Base-by-base conservation (phyloP, 108 stramenopile species). In the Skeletonema marinoi region DNA sequence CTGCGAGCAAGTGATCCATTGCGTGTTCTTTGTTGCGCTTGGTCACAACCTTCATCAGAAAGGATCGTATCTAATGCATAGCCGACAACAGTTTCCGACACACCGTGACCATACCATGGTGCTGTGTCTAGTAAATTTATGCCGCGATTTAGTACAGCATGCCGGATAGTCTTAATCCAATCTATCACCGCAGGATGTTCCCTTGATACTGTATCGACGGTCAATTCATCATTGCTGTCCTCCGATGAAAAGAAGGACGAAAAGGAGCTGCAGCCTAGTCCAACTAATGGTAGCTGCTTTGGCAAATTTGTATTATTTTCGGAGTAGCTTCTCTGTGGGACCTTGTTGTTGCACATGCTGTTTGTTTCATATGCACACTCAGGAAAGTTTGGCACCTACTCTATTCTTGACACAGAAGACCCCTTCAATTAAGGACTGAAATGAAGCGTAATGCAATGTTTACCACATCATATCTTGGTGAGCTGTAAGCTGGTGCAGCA, bases 61-160 rank as follows among this genome's bases (percentile, higher is more conserved):
- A 82, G 59, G 7, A 88, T 62, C 3, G 78, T 77, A 32, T 90
- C 78, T 66, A 96, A 32, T 4, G 91, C 95, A 82, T 86, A 92
- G 11, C 95, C 95, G 36, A 96, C 60, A 14, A 93, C 89, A 3
- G 85, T 79, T 88, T 96, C 95, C 6, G 87, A 88, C 30, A 77
- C 86, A 29, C 94, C 94, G 78, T 95, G 94, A 9, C 93, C 93
- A 71, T 96, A 96, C 95, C 95, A 96, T 2, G 95, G 95, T 41
- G 95, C 95, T 3, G 95, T 96, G 77, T 96, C 95, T 3, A 96
- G 66, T 30, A 93, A 56, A 71, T 80, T 89, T 6, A 96, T 89
- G 0, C 95, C 95, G 32, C 83, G 78, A 12, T 85, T 60, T 16
- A 68, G n/a, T 32, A 95, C 74, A 3, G 92, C 94, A 69, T 85